A percentile compares a stretch with the other conserved stretches of the same genome.
Conservation (phyloP, 176 grass and related monocot genomes). For the Miscanthus lutarioriparius region DNA sequence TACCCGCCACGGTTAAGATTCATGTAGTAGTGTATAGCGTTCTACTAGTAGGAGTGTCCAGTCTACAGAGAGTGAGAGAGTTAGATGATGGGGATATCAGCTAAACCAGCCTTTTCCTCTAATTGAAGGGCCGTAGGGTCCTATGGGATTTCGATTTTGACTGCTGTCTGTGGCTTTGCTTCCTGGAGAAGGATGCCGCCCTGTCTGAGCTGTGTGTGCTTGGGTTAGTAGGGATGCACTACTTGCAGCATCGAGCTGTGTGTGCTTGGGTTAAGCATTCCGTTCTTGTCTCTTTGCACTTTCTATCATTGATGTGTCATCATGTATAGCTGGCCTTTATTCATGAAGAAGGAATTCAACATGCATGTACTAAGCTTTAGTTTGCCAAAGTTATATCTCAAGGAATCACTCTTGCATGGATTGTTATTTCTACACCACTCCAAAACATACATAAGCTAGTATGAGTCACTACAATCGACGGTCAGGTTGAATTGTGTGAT, state of each 20-base stretch:
- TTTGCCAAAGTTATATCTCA: neutral
- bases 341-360: slow-evolving; percentile 9
- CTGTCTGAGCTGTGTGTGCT: too few species aligned
- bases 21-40: too few species aligned
- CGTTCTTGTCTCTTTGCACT: slow-evolving; percentile 38
- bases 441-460: neutral
- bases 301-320: too few species aligned
- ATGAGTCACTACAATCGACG: neutral
- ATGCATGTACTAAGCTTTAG: neutral
- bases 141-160: slow-evolving; percentile 39
- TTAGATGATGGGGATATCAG: neutral
- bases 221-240: slow-evolving; percentile 41
- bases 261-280: slow-evolving; percentile 39
- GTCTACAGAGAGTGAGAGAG: neutral
- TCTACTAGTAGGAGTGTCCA: slow-evolving; percentile 16
- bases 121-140: neutral
- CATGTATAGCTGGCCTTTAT: too few species aligned
- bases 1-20: too few species aligned
- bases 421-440: neutral
- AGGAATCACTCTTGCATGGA: too few species aligned
- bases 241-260: slow-evolving; percentile 23
- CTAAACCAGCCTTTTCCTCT: slow-evolving; percentile 23
- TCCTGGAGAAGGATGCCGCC: slow-evolving; percentile 56
- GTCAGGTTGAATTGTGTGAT: neutral
- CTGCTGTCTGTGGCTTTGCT: slow-evolving; percentile 50